Base-by-base conservation (phyloP, 2,329 filamentous ascomycete species). In the Pseudogymnoascus sp. region DNA sequence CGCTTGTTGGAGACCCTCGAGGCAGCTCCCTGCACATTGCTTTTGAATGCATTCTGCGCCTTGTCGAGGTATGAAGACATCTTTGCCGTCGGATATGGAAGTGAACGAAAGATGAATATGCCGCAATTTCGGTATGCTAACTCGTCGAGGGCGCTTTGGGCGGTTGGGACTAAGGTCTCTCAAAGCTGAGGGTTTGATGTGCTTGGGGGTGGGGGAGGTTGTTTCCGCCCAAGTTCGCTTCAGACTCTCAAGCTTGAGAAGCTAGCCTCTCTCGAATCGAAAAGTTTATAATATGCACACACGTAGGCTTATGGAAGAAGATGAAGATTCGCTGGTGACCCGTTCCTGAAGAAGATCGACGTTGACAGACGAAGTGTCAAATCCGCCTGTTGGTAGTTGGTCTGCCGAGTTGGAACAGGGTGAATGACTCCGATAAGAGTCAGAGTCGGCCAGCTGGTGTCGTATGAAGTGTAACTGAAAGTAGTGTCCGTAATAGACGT, bases 31-130 rank as follows among this genome's bases (percentile, higher is more conserved):
- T 84, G 79, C 64, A 88, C 82, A 66, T 81, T 82, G 69, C 81
- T 84, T 69, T 80, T 84, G 76, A 88, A 86, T 69, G 77, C 81
- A 63, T 82, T 84, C 67, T 86, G 81, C 75, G 88, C 85, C 69
- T 84, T 85, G 69, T 88, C 84, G 65, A 89, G 81, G 69, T 84
- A 87, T 63, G 72, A 74, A 64, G 85, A 86, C 84, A 86, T 88
- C 69, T 62, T 76, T 73, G 70, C 66, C 61, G 66, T 59, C 38
- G 28, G 9, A 5, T 56, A 56, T 56, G 49, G n/a, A 34, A 7
- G 49, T 56, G n/a, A 18, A 28, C 9, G 9, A 16, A 18, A 14
- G 28, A 5, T 34, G 16, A 56, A 34, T 56, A 56, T 1, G 49
- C 34, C 14, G n/a, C 1, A 21, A 34, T 34, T 21, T 14, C 11